Percentiles rank a stretch among this genome's conserved stretches.
Evolutionary conservation across 768 basidiomycete genomes (phyloP).

Genomic region (Hydnomerulius pinastri): DNA sequence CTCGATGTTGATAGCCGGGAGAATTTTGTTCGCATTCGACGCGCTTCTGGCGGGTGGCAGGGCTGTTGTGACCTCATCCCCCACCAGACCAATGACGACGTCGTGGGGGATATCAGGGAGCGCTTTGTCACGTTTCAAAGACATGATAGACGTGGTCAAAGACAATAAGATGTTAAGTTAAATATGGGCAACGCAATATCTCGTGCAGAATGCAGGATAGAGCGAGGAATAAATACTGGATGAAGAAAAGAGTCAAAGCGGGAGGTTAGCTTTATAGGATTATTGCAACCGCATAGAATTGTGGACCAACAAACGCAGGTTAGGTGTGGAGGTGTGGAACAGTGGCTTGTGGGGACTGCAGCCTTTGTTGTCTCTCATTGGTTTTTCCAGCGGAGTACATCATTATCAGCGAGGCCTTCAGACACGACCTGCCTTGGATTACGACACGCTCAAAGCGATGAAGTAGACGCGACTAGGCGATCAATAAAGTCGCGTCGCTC

Average conservation of each 20-base stretch:
- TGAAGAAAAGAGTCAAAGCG: not conserved
- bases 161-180: not conserved
- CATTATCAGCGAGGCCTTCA: constrained; percentile 9
- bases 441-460: no score
- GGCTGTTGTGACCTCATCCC: not conserved
- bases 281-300: not conserved
- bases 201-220: not conserved
- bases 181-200: not conserved
- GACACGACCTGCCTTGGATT: no score
- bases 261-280: not conserved
- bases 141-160: constrained; percentile 8
- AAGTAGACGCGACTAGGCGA: no score
- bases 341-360: not conserved
- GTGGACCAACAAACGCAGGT: constrained; percentile 3
- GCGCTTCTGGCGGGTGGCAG: not conserved
- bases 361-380: not conserved
- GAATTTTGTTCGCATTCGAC: constrained; percentile 4
- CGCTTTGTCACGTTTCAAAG: constrained; percentile 17
- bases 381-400: no score
- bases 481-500: not conserved
- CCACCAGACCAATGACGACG: not conserved
- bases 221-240: not conserved
- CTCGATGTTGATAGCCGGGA: constrained; percentile 20
- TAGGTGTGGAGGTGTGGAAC: no score
- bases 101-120: constrained; percentile 24